Conservation (phyloP, 139 green algal genomes). For the Chlorella sp. region DNA sequence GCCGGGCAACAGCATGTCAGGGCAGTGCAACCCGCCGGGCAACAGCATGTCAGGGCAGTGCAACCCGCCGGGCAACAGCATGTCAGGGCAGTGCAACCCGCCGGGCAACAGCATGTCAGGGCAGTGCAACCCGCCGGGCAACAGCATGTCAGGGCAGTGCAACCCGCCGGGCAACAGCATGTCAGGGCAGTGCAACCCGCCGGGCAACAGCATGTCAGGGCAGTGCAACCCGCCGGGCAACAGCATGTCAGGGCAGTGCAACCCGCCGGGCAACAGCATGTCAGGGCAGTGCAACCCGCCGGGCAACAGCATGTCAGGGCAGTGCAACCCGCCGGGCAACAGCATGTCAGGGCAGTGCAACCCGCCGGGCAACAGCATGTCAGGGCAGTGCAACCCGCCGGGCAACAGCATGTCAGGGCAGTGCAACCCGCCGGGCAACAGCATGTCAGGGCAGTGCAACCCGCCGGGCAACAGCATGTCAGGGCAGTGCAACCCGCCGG, state of each 20-base stretch:
- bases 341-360: neutral
- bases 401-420: neutral
- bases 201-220: neutral
- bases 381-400: neutral
- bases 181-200: neutral
- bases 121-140: neutral
- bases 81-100: too few species aligned
- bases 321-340: neutral
- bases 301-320: too few species aligned
- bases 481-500: too few species aligned
- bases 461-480: neutral
- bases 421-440: too few species aligned
- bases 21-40: too few species aligned
- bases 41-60: neutral
- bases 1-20: neutral
- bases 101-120: too few species aligned
- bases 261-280: neutral
- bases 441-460: neutral
- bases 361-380: too few species aligned
- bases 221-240: too few species aligned
- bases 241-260: neutral
- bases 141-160: neutral
- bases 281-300: too few species aligned
- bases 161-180: too few species aligned
- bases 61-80: neutral